Conservation (phyloP, 768 basidiomycete genomes). For the Hydnomerulius pinastri region DNA sequence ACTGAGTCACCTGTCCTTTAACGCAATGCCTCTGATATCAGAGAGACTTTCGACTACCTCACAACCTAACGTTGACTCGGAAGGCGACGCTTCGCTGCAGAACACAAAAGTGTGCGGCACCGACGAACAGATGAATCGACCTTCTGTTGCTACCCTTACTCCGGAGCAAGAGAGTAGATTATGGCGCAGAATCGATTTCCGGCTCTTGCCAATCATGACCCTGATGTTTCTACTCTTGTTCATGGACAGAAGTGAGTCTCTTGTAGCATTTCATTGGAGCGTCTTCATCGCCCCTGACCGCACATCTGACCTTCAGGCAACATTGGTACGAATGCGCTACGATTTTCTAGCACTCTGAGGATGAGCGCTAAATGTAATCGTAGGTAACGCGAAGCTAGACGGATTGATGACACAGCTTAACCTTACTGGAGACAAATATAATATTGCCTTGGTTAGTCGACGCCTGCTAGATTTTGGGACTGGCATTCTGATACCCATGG, state of each 20-base stretch:
- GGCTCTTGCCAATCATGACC: conserved; percentile 56
- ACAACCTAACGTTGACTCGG: conserved; percentile 22
- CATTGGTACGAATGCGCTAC: conserved; percentile 3
- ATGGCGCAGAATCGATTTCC: conserved; percentile 56
- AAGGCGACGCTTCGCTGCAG: not conserved
- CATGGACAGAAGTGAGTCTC: conserved; percentile 53
- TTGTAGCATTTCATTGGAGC: not conserved
- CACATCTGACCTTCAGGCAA: not conserved
- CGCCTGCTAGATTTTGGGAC: no score
- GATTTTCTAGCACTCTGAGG: no score
- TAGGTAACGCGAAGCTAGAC: conserved; percentile 62
- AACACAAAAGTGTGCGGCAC: not conserved
- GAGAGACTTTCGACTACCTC: conserved; percentile 32
- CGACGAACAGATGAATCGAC: not conserved
- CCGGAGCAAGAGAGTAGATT: conserved; percentile 50
- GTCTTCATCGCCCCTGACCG: not conserved
- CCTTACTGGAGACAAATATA: conserved; percentile 59
- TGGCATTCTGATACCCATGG: not conserved
- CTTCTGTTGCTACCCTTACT: conserved; percentile 24
- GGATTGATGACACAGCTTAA: conserved; percentile 56
- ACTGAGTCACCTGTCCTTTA: no score
- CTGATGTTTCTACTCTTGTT: conserved; percentile 64
- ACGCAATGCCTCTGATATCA: no score
- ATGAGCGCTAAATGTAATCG: not conserved
- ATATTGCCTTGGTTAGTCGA: conserved; percentile 57